phyloP scores from a whole-genome alignment of 2,329 filamentous ascomycete species.

The Xylariaceae sp. region DNA sequence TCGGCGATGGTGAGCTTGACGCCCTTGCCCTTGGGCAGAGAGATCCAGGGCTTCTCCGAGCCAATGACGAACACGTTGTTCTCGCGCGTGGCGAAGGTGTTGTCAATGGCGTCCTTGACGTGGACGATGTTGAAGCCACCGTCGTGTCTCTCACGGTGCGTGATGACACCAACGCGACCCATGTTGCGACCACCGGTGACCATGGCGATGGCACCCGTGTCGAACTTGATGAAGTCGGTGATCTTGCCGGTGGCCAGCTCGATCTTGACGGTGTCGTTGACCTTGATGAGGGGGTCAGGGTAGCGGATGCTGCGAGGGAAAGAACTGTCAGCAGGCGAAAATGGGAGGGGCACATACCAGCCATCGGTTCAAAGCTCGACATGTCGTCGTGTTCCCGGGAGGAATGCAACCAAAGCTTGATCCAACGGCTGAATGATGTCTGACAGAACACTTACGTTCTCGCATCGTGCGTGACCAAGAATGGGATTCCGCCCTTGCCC shows the following conservation, averaged over 20 bases:
- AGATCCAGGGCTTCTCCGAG: constrained; percentile 98
- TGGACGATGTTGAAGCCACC: constrained; percentile 99
- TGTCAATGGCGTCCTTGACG: constrained; percentile 99
- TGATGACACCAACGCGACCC: constrained; percentile 99
- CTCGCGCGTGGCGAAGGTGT: constrained; percentile 99
- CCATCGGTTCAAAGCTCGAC: constrained; percentile 39
- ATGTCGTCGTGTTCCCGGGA: constrained; percentile 23
- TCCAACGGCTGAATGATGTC: constrained; percentile 99
- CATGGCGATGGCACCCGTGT: constrained; percentile 97
- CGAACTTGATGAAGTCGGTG: constrained; percentile 95
- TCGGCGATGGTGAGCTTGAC: constrained; percentile 99
- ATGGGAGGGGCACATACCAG: constrained; percentile 42
- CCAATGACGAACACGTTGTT: constrained; percentile 99
- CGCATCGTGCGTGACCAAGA: constrained; percentile 99
- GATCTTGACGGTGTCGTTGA: constrained; percentile 99
- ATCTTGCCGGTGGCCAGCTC: constrained; percentile 97
- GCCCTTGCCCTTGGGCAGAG: constrained; percentile 99
- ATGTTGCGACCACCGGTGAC: constrained; percentile 99
- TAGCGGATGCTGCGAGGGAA: constrained; percentile 76
- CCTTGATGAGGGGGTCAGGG: constrained; percentile 96
- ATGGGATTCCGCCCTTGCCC: constrained; percentile 99
- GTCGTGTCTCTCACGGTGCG: constrained; percentile 99
- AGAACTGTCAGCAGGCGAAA: constrained; percentile 31
- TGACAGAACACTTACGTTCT: constrained; percentile 95
- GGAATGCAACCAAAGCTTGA: constrained; percentile 84